Percentiles rank a stretch among this genome's conserved stretches.
phyloP scores from a whole-genome alignment of 306 rosid genomes.

The Macrotyloma uniflorum region DNA sequence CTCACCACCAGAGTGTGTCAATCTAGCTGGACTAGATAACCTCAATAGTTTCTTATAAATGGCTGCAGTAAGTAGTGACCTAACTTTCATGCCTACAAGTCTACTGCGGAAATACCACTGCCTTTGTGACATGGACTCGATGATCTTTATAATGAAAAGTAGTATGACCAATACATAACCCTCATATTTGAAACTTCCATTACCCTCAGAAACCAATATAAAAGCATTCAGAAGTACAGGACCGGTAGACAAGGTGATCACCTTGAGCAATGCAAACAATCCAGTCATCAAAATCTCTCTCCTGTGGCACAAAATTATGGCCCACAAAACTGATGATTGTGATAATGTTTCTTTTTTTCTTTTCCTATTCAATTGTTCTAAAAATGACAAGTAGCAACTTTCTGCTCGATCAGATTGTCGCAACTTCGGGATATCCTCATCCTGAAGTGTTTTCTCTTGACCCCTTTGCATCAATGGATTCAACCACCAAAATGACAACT shows the following conservation, averaged over 20 bases:
- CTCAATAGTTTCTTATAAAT: conserved; percentile 62
- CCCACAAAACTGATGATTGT: conserved; percentile 46
- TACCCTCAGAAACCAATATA: conserved; percentile 65
- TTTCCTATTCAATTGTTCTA: conserved; percentile 42
- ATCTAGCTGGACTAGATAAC: conserved; percentile 56
- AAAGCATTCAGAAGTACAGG: conserved; percentile 70
- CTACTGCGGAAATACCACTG: conserved; percentile 71
- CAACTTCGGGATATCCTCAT: conserved; percentile 66
- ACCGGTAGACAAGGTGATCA: conserved; percentile 58
- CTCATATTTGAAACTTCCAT: conserved; percentile 58
- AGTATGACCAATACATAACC: conserved; percentile 51
- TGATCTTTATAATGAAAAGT: conserved; percentile 54
- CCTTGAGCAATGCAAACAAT: conserved; percentile 58
- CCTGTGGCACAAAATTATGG: conserved; percentile 55
- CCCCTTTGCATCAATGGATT: conserved; percentile 70
- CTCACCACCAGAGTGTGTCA: conserved; percentile 20
- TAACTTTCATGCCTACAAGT: conserved; percentile 58
- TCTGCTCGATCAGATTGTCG: conserved; percentile 53
- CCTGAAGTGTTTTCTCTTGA: conserved; percentile 51
- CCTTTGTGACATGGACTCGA: conserved; percentile 69
- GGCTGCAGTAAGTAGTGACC: conserved; percentile 63
- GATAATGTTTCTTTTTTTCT: conserved; percentile 37
- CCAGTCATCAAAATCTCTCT: conserved; percentile 61
- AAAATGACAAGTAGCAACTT: conserved; percentile 50
- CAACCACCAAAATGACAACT: conserved; percentile 64